Evolutionary conservation across 1,284 basidiomycete genomes (phyloP).

Genomic region (Pseudozyma tsukubaensis): DNA sequence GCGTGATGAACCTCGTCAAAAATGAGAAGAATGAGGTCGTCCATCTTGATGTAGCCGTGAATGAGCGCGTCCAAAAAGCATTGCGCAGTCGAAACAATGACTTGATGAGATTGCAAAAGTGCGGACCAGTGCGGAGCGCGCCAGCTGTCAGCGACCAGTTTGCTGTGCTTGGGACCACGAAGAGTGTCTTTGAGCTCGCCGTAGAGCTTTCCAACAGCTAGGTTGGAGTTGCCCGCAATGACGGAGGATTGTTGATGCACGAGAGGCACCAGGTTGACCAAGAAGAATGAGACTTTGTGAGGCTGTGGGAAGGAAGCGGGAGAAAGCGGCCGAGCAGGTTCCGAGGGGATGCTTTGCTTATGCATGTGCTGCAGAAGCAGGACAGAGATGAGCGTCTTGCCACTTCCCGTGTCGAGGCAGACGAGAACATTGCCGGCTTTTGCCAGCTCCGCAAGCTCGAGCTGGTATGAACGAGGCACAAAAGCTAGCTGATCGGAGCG

Average conservation of each 20-base stretch:
- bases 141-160: constrained; percentile 30
- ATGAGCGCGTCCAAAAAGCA: constrained; percentile 53
- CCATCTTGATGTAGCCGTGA: constrained; percentile 52
- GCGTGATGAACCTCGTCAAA: constrained; percentile 62
- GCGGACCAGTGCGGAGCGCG: constrained; percentile 34
- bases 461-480: constrained; percentile 38
- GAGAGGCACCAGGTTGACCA: constrained; percentile 56
- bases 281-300: constrained; percentile 42
- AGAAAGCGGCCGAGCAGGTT: neutral
- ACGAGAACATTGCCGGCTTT: constrained; percentile 50
- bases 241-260: constrained; percentile 57
- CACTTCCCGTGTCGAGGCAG: constrained; percentile 58
- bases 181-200: constrained; percentile 42
- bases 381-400: constrained; percentile 61
- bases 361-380: constrained; percentile 52
- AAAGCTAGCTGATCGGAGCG: constrained; percentile 30
- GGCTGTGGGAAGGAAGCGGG: neutral
- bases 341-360: neutral
- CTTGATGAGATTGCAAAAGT: constrained; percentile 39
- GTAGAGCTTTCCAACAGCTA: constrained; percentile 46
- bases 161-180: constrained; percentile 10
- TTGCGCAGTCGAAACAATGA: constrained; percentile 56
- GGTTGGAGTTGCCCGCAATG: constrained; percentile 47
- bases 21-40: constrained; percentile 50
- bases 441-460: constrained; percentile 37